Evolutionary conservation across 352 stramenopile genomes (phyloP), one percentile per base, ranked within the genome.

Genomic region (Lagenidium sp.): DNA sequence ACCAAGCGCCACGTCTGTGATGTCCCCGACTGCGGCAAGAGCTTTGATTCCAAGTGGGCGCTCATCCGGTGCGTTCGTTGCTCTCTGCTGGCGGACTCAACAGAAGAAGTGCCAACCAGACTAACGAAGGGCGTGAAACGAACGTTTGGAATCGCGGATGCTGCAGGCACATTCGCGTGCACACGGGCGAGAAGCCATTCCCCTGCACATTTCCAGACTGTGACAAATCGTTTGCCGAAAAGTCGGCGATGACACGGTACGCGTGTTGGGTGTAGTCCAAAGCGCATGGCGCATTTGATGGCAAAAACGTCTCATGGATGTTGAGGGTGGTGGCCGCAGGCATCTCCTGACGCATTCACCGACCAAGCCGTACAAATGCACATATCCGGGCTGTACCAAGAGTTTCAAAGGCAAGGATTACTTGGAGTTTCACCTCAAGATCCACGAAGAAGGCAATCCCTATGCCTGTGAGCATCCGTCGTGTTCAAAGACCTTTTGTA

Each of bases 391-490:
- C 44, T 95, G 82, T 47, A 73, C 62, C 23, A 94, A 94, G 66
- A 86, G 81, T 54, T 94, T 94, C 44, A 90, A 90, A 57, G 78
- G 78, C 24, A 90, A 90, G 45, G 78, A 90, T 24, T 90, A 90
- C 44, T 53, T 90, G 24, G 65, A 90, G 36, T 90, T 90, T 41
- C 78, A 87, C 39, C 52, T 90, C n/a, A 90, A 90, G 50, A 87
- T 90, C 44, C 78, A 90, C 28, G 70, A 63, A 0, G 78, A 90
- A 53, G 78, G 78, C 7, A 82, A 86, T 34, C 78, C 78, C 36
- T 90, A 90, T 55, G 73, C 78, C 11, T 87, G 74, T 36, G 72
- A 87, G 32, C 75, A 87, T 40, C 70, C 73, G n/a, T 77, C 64
- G 30, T 90, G 78, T 47, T 82, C 72, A 36, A 90, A 90, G 62